phyloP scores from a whole-genome alignment of 2,329 filamentous ascomycete genomes.

The Cytospora chrysosperma region DNA sequence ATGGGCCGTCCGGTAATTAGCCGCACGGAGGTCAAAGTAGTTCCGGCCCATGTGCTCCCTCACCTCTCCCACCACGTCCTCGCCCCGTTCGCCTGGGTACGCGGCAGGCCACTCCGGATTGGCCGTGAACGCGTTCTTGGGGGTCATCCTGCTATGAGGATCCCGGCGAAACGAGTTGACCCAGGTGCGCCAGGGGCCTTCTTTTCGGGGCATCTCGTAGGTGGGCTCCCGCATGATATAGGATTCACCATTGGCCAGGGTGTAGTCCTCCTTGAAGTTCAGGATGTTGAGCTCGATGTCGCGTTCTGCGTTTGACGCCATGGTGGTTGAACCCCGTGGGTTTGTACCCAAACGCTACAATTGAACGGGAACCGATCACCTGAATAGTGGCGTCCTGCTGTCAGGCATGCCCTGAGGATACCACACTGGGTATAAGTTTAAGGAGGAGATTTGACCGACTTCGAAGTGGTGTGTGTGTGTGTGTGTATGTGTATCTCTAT shows the following conservation, averaged over 20 bases:
- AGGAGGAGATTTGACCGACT: neutral
- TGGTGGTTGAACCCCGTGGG: conserved; percentile 26
- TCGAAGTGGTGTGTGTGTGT: neutral
- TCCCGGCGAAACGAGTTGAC: conserved; percentile 65
- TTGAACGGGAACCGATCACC: neutral
- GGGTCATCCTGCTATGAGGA: conserved; percentile 48
- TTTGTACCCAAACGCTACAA: neutral
- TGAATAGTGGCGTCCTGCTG: neutral
- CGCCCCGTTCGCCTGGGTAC: conserved; percentile 28
- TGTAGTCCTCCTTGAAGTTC: conserved; percentile 56
- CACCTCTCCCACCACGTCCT: conserved; percentile 11
- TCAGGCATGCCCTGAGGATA: neutral
- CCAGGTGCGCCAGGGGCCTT: conserved; percentile 38
- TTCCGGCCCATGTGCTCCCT: conserved; percentile 41
- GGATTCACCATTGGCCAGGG: conserved; percentile 48
- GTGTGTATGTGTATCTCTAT: neutral
- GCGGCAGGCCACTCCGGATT: conserved; percentile 19
- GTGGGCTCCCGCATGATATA: conserved; percentile 52
- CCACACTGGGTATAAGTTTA: neutral
- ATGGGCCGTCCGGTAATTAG: conserved; percentile 71
- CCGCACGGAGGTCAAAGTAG: conserved; percentile 56
- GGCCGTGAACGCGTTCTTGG: conserved; percentile 32
- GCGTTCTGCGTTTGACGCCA: conserved; percentile 36
- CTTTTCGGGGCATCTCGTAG: conserved; percentile 38
- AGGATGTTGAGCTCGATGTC: conserved; percentile 58